These are phyloP conservation scores for Russula abietina DNA, from an alignment of 768 basidiomycete genomes.

Conservation along the genomic window DNA sequence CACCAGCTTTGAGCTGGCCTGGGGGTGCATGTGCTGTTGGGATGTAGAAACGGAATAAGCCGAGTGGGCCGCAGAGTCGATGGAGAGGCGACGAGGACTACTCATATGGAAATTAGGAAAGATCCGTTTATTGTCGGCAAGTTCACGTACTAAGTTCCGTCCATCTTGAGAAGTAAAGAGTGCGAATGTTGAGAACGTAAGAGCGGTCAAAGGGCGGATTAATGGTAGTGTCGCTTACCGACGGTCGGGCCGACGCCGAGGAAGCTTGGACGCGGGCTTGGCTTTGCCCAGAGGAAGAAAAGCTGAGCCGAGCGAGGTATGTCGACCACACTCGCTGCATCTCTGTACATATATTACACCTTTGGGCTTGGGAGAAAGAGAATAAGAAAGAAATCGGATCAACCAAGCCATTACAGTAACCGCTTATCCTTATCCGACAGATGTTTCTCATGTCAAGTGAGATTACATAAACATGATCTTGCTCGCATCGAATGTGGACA, in stretches of 20 bases:
- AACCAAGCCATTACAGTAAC: not conserved
- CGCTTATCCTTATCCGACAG: not conserved
- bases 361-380: not conserved
- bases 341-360: slow-evolving; percentile 21
- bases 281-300: not conserved
- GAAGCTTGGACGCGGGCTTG: not conserved
- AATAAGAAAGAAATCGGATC: not conserved
- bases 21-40: slow-evolving; percentile 43
- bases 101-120: not conserved
- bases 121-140: too few relatives aligned
- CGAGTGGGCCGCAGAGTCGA: slow-evolving; percentile 37
- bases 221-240: slow-evolving; percentile 7
- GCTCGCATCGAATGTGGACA: too few relatives aligned
- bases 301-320: slow-evolving; percentile 37
- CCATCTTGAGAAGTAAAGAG: slow-evolving; percentile 12
- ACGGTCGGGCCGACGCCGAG: slow-evolving; percentile 8
- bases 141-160: slow-evolving; percentile 17
- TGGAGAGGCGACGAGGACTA: slow-evolving; percentile 30
- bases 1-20: slow-evolving; percentile 35
- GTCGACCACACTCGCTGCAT: slow-evolving; percentile 53
- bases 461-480: not conserved
- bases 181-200: not conserved
- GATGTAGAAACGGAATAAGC: slow-evolving; percentile 43
- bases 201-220: not conserved
- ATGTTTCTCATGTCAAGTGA: not conserved